Base-by-base conservation (phyloP, 2,329 filamentous ascomycete species). In the Didymellaceae sp. region DNA sequence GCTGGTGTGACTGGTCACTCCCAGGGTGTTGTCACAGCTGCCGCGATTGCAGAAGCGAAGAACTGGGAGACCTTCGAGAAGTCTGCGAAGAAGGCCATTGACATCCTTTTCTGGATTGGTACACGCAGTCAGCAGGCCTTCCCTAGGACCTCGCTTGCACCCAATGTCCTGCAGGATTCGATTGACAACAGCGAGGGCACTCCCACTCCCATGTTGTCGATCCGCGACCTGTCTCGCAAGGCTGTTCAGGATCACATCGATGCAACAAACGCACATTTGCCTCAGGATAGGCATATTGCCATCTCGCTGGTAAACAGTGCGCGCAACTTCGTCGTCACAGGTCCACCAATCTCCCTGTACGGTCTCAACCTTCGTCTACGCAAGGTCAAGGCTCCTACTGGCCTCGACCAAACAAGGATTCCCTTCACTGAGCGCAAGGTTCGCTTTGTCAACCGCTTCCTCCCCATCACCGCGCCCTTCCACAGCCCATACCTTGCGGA, bases 61-160 rank as follows among this genome's bases (percentile, higher is more conserved):
- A 91, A 89, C 21, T 99, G 94, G 94, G 91, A 96, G 57, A 90
- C 90, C 1, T 99, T 94, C 73, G 85, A 89, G 59, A 86, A 89
- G 67, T 85, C 90, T 46, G 84, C 91, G 46, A 87, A 82, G 65
- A 86, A 90, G 62, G 89, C 93, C 2, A 80, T 99, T 58, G 94
- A 90, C 22, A 90, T 97, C 67, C 87, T 99, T 22, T 99, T 99
- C 82, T 99, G 94, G 94, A 96, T 99, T 62, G 94, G 95, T 71
- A 87, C 93, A 54, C 88, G 94, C 68, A 97, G 93, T 74, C 94
- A 99, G 75, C 94, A 99, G 75, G 92, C 92, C 2, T 99, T 97
- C 76, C 95, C 94, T 30, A 86, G 90, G 63, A 99, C 94, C 3
- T 97, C 94, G 25, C 83, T 99, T 66, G 91, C 92, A 3, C 95